Evolutionary conservation across 75 land plant genomes (phyloP), one percentile per base, ranked within the genome.

Genomic region (Pinus tabuliformis): DNA sequence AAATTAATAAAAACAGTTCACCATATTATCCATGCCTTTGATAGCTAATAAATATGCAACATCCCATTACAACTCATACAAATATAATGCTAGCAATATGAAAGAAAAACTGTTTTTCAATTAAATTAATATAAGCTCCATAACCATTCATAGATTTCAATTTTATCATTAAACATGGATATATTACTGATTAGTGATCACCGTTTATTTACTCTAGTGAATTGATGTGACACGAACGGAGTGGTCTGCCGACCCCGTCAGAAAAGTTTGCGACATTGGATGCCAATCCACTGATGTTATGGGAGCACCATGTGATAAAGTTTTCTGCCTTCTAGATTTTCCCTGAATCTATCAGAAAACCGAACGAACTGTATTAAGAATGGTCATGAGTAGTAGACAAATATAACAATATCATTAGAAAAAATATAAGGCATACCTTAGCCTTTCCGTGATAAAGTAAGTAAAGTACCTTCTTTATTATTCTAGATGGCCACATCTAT

Each of bases 221-320:
- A 94, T 89, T 64, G 95, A 87, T 33, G 95, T 94, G n/a, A 96
- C 91, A 59, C 91, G 82, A 45, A 96, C 89, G 24, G 97, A 96
- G 70, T 94, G 86, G 75, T 96, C 95, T 26, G 87, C 97, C 6
- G 99, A 96, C 11, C 99, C 99, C 52, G 99, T 96, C 73, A 96
- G 58, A 66, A 81, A 94, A 21, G 83, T 84, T 56, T 87, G 86
- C 73, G 84, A 75, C 7, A 88, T 86, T n/a, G 99, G 99, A 73
- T 96, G 99, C 97, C 97, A 96, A 83, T 96, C 99, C 13, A 96
- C 99, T 5, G 98, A 90, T n/a, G 93, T 96, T 81, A 96, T 84
- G 58, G 87, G 82, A 58, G 83, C 92, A 78, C 73, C 83, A 75
- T 96, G 99, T 24, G 89, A 81, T 57, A 90, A 88, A 22, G 95